Evolutionary conservation across 225 moss, liverwort and hornwort genomes (phyloP).

Genomic region (Antitrichia curtipendula): DNA sequence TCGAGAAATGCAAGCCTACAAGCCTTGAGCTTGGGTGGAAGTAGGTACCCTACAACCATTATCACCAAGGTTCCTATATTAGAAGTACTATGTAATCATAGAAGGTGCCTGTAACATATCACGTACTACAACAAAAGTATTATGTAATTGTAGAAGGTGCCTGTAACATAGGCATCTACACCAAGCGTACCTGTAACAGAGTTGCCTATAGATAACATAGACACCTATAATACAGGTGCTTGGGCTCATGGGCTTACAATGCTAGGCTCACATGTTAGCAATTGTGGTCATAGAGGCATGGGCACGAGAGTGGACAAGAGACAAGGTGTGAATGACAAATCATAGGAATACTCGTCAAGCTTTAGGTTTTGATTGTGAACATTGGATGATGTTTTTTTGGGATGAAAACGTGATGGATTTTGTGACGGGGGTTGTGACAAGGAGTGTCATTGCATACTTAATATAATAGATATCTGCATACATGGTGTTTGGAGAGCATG

Average conservation of each 20-base stretch:
- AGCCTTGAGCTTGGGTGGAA: too few relatives aligned
- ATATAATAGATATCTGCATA: background rate
- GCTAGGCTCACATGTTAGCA: background rate
- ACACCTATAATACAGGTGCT: background rate
- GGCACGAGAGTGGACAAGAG: rapidly evolving
- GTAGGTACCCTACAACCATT: too few relatives aligned
- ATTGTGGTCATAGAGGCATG: rapidly evolving
- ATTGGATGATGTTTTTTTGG: rapidly evolving
- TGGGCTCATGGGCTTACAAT: background rate
- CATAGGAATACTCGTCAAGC: rapidly evolving
- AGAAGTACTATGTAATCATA: too few relatives aligned
- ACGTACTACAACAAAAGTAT: too few relatives aligned
- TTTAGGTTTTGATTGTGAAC: background rate
- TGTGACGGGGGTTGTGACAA: rapidly evolving
- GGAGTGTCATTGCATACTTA: background rate
- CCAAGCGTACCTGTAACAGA: too few relatives aligned
- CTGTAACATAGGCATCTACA: too few relatives aligned
- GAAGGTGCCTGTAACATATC: too few relatives aligned
- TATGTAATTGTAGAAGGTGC: too few relatives aligned
- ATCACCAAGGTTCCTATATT: too few relatives aligned
- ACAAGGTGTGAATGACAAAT: rapidly evolving
- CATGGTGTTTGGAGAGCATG: background rate
- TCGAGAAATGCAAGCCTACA: too few relatives aligned
- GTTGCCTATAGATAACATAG: background rate
- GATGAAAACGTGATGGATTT: background rate